Evolutionary conservation across 345 rosid species (phyloP), one percentile per base, ranked within the genome.

Genomic region (Populus euphratica): DNA sequence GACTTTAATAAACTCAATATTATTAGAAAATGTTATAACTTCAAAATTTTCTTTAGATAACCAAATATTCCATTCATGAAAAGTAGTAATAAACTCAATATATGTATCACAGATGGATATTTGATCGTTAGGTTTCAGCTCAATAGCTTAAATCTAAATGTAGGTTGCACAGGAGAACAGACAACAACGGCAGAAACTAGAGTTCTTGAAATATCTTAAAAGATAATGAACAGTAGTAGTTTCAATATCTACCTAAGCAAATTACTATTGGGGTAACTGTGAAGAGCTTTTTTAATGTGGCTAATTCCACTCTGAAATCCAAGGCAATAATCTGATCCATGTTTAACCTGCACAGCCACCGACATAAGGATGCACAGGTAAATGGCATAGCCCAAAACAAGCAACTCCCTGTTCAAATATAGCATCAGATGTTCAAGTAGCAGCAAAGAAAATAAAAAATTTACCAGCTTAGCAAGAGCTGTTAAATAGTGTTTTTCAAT

Each of bases 251-350:
- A 91, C 99, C 98, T 93, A 61, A 96, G 77, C 88, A 91, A 83
- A 84, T 72, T 82, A 80, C 98, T 91, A 72, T 86, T 86, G 59
- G 99, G 99, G 77, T 76, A 89, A 86, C 87, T 80, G 76, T 93
- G 99, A 82, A 96, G 89, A 69, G 88, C 89, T 84, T 86, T 93
- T 76, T 84, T 91, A 70, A 96, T 94, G 85, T 96, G 96, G 17
- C 79, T 79, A 77, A 90, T 77, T 81, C 94, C 99, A 77, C 82
- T 86, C 70, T 80, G 89, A 87, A 80, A 89, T 77, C 93, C 93
- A 82, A 92, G 94, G 80, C 68, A 70, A 54, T 81, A 81, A 65
- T 82, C 91, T 39, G 83, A 84, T 81, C 92, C 91, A 77, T 85
- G 82, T 86, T 93, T 93, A 52, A 96, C 78, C 98, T 93, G 90